Evolutionary conservation across 495 filamentous ascomycete species (phyloP).

Genomic region (Recurvomyces mirabilis): DNA sequence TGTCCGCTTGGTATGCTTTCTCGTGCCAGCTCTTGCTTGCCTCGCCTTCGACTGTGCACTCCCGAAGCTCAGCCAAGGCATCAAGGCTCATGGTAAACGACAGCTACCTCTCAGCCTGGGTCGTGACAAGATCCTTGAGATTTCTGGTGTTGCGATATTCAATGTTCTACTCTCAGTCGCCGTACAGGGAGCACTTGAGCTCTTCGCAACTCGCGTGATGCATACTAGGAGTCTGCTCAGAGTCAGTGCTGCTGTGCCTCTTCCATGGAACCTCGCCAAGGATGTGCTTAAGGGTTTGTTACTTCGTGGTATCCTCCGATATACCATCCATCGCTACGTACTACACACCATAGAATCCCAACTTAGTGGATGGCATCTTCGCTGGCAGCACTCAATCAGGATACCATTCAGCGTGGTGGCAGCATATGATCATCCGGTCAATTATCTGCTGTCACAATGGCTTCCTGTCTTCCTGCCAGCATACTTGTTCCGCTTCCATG

Average conservation of each 20-base stretch:
- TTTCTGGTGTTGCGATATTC: conserved; percentile 45
- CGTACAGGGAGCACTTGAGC: conserved; percentile 35
- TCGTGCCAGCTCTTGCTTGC: conserved; percentile 61
- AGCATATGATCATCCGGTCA: conserved; percentile 72
- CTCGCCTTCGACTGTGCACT: conserved; percentile 60
- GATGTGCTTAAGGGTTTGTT: conserved; percentile 42
- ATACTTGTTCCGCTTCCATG: conserved; percentile 53
- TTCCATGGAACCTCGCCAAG: conserved; percentile 50
- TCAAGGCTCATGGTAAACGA: conserved; percentile 58
- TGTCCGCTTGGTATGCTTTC: conserved; percentile 60
- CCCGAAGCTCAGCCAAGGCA: conserved; percentile 50
- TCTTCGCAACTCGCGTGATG: conserved; percentile 40
- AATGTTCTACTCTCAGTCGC: conserved; percentile 50
- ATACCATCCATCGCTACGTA: conserved; percentile 60
- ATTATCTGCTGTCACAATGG: conserved; percentile 57
- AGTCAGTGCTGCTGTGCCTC: conserved; percentile 46
- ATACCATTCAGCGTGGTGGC: conserved; percentile 56
- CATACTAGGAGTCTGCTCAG: conserved; percentile 44
- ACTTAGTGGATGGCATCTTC: conserved; percentile 40
- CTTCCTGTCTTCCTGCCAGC: conserved; percentile 66
- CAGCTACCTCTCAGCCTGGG: conserved; percentile 43
- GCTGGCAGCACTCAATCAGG: conserved; percentile 53
- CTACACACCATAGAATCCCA: conserved; percentile 44
- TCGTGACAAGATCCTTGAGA: conserved; percentile 23
- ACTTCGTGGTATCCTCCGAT: conserved; percentile 47